Evolutionary conservation across 257 asterid species (phyloP).

Genomic region (Fraxinus quadrangulata): DNA sequence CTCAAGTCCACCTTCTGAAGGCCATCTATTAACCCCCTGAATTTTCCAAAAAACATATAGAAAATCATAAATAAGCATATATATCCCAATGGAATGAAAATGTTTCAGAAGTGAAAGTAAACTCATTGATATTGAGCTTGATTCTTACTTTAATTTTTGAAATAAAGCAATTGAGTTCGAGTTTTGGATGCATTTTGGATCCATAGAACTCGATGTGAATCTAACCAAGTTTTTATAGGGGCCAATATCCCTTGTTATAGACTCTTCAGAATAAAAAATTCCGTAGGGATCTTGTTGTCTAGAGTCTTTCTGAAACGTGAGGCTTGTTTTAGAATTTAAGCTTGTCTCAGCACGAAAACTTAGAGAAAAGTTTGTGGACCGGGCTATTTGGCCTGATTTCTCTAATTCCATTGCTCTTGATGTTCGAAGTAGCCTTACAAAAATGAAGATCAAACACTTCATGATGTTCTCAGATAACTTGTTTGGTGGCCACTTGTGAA

Average conservation of each 20-base stretch:
- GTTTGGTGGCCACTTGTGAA: conserved; percentile 76
- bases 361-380: conserved; percentile 64
- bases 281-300: conserved; percentile 93
- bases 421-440: conserved; percentile 69
- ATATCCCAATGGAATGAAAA: neutral
- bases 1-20: conserved; percentile 68
- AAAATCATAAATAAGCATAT: neutral
- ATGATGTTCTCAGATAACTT: conserved; percentile 84
- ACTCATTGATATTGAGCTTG: neutral
- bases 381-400: conserved; percentile 66
- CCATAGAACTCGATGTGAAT: conserved; percentile 66
- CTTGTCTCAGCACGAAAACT: conserved; percentile 75
- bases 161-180: conserved; percentile 64
- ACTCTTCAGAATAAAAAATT: conserved; percentile 65
- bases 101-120: no score
- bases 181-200: conserved; percentile 63
- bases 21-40: conserved; percentile 61
- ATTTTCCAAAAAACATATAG: neutral
- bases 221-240: conserved; percentile 80
- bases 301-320: conserved; percentile 57
- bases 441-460: conserved; percentile 77
- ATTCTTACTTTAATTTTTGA: conserved; percentile 70
- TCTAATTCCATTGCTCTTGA: conserved; percentile 80
- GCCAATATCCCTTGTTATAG: conserved; percentile 73
- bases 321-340: conserved; percentile 39